phyloP scores from a whole-genome alignment of 2,329 filamentous ascomycete species.

The Calycina herbarum region DNA sequence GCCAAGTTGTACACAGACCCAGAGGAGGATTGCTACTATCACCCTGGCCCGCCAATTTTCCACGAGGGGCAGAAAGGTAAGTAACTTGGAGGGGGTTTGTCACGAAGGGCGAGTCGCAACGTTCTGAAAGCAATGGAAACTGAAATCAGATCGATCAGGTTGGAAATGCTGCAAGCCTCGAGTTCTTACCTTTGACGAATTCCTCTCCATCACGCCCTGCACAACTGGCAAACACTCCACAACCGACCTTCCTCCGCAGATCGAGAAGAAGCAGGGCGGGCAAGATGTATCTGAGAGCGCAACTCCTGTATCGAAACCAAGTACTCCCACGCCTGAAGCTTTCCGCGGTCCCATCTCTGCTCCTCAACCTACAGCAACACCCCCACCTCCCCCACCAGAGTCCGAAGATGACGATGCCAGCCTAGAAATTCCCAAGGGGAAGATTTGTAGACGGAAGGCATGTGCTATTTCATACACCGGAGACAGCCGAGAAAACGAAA shows the following conservation, averaged over 20 bases:
- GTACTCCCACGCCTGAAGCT: conserved; percentile 47
- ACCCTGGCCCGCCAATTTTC: conserved; percentile 91
- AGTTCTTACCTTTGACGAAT: conserved; percentile 97
- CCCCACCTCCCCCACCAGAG: conserved; percentile 66
- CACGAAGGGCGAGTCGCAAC: neutral
- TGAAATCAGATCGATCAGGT: conserved; percentile 52
- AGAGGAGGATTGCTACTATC: conserved; percentile 84
- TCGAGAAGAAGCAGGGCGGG: conserved; percentile 57
- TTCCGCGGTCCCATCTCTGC: conserved; percentile 45
- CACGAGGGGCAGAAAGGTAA: conserved; percentile 98
- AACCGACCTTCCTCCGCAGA: conserved; percentile 66
- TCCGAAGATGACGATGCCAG: conserved; percentile 84
- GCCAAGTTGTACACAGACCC: conserved; percentile 82
- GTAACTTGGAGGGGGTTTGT: conserved; percentile 15
- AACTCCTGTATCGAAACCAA: conserved; percentile 48
- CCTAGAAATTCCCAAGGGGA: conserved; percentile 70
- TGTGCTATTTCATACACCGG: conserved; percentile 70
- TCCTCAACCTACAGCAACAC: conserved; percentile 43
- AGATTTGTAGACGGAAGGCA: conserved; percentile 73
- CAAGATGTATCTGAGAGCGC: conserved; percentile 33
- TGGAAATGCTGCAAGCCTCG: conserved; percentile 99
- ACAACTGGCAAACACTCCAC: conserved; percentile 91
- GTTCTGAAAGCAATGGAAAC: neutral
- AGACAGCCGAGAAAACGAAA: conserved; percentile 64
- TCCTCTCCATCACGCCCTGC: conserved; percentile 88